These are phyloP conservation scores for Salix exigua DNA, from an alignment of 345 rosid genomes.

Conservation along the genomic window DNA sequence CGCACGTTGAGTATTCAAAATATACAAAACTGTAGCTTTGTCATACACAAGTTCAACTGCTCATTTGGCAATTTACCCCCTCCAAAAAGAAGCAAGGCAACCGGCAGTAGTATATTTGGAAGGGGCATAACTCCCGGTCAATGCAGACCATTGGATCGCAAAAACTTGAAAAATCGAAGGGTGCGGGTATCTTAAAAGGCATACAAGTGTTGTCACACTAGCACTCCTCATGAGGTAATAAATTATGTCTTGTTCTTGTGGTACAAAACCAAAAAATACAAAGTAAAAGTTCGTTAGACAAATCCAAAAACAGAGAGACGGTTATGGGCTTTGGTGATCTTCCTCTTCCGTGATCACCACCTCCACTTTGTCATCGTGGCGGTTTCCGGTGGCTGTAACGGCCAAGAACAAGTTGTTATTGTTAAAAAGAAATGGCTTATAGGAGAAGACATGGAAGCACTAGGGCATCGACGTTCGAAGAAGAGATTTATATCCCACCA, in stretches of 20 bases:
- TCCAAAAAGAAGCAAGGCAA: neutral
- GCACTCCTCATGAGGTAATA: neutral
- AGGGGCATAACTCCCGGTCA: neutral
- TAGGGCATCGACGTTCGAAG: constrained; percentile 78
- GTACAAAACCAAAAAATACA: neutral
- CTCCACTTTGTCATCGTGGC: neutral
- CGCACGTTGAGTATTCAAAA: neutral
- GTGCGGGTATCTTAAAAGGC: neutral
- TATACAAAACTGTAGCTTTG: neutral
- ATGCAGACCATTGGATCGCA: neutral
- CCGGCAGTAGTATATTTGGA: neutral
- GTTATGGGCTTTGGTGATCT: neutral
- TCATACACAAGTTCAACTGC: neutral
- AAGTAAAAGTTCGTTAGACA: constrained; percentile 13
- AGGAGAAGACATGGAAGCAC: constrained; percentile 82
- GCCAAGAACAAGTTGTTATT: neutral
- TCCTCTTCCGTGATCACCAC: neutral
- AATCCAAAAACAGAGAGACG: constrained; percentile 8
- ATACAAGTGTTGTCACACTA: constrained; percentile 11
- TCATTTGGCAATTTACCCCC: neutral
- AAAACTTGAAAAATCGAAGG: neutral
- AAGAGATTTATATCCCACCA: constrained; percentile 49
- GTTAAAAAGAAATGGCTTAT: constrained; percentile 59
- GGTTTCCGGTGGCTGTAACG: constrained; percentile 4
- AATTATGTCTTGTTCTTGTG: neutral